These are phyloP conservation scores for Mycoemilia scoparia DNA, from an alignment of 192 early-diverging fungal species.

Conservation along the genomic window DNA sequence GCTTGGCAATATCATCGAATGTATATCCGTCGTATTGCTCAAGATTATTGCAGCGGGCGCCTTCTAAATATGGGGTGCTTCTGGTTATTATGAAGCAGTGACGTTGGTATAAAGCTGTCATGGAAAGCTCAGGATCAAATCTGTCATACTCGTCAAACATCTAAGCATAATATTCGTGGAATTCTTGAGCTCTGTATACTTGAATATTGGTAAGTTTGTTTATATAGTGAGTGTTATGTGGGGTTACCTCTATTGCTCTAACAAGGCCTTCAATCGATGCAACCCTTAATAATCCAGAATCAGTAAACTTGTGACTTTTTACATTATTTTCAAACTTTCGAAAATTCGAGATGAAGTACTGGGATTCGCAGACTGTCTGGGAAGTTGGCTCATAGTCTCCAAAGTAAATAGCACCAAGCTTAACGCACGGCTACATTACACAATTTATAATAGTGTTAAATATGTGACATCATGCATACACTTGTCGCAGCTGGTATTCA, in stretches of 20 bases:
- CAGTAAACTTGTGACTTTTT: constrained; percentile 22
- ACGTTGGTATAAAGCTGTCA: constrained; percentile 22
- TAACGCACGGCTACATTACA: constrained; percentile 23
- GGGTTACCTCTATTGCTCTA: constrained; percentile 22
- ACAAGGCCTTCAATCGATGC: constrained; percentile 27
- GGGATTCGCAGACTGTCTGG: constrained; percentile 18
- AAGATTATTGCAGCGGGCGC: constrained; percentile 19
- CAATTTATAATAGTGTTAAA: no score
- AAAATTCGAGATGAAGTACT: constrained; percentile 32
- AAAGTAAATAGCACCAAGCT: constrained; percentile 28
- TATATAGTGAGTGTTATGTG: no score
- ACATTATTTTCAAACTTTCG: constrained; percentile 26
- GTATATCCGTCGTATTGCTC: constrained; percentile 24
- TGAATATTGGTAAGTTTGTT: no score
- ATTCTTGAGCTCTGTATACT: no score
- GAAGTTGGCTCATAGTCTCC: constrained; percentile 31
- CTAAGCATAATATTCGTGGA: no score
- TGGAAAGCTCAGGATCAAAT: constrained; percentile 20
- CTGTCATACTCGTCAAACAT: constrained; percentile 30
- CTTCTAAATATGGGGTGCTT: constrained; percentile 21
- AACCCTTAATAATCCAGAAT: constrained; percentile 22
- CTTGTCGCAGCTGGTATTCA: no score
- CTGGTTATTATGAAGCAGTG: constrained; percentile 22
- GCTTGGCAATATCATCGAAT: constrained; percentile 16
- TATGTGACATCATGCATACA: no score